Percentiles rank a stretch among this genome's conserved stretches.
These are phyloP conservation scores for Hydnum rufescens DNA, from an alignment of 768 basidiomycete genomes.

Conservation along the genomic window DNA sequence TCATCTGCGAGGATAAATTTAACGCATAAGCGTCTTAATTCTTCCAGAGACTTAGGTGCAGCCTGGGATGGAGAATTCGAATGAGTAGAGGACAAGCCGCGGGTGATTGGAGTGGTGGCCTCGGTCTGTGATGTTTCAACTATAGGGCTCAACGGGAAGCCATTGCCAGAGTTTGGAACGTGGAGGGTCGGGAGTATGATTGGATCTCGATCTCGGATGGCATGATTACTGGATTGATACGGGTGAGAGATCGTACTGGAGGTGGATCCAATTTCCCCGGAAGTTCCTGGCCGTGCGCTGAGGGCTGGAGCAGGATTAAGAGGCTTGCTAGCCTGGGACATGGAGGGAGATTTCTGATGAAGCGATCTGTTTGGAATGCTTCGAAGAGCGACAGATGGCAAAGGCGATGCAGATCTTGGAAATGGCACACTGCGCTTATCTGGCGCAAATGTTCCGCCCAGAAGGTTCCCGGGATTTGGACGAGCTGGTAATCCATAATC, in stretches of 20 bases:
- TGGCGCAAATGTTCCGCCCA: constrained; percentile 2
- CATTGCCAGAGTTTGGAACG: neutral
- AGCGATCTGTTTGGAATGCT: neutral
- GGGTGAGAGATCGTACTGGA: neutral
- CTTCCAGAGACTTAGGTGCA: constrained; percentile 39
- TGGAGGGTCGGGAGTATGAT: neutral
- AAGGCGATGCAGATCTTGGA: neutral
- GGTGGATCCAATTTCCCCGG: neutral
- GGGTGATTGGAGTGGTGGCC: neutral
- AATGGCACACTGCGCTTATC: constrained; percentile 14
- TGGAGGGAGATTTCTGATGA: neutral
- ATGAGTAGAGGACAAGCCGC: neutral
- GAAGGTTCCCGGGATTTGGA: constrained; percentile 33
- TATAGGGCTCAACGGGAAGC: constrained; percentile 1
- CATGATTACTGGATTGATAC: neutral
- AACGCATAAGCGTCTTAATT: constrained; percentile 64
- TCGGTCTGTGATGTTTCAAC: neutral
- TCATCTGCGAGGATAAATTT: constrained; percentile 80
- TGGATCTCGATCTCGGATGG: neutral
- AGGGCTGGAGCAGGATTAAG: constrained; percentile 12
- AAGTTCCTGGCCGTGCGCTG: constrained; percentile 13
- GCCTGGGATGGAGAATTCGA: neutral
- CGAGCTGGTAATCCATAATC: constrained; percentile 38
- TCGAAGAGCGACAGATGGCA: neutral
- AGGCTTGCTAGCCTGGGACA: neutral